Percentiles rank a stretch among this genome's conserved stretches.
These are phyloP conservation scores for Nannizziopsis barbatae DNA, from an alignment of 2,329 filamentous ascomycete species.

Conservation along the genomic window DNA sequence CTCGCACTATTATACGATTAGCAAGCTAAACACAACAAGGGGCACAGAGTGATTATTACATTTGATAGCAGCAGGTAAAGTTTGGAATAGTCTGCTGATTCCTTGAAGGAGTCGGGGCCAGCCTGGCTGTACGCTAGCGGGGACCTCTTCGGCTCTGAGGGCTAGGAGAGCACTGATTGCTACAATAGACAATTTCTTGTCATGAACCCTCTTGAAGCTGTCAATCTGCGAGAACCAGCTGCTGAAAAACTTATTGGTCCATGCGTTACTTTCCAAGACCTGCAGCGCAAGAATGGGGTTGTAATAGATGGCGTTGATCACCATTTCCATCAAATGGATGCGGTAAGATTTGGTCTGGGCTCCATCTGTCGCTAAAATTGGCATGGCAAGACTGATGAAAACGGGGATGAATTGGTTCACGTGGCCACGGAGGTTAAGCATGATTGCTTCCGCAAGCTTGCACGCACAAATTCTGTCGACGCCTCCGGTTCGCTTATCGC, in stretches of 20 bases:
- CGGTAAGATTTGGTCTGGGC: slow-evolving; percentile 85
- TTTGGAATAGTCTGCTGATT: slow-evolving; percentile 82
- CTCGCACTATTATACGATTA: slow-evolving; percentile 51
- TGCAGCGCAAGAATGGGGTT: slow-evolving; percentile 76
- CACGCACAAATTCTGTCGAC: slow-evolving; percentile 94
- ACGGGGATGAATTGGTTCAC: slow-evolving; percentile 80
- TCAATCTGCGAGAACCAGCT: slow-evolving; percentile 96
- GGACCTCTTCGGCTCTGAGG: slow-evolving; percentile 68
- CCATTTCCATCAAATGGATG: slow-evolving; percentile 96
- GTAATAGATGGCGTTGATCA: slow-evolving; percentile 97
- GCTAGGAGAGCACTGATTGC: slow-evolving; percentile 80
- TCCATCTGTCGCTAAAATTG: slow-evolving; percentile 58
- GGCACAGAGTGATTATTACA: slow-evolving; percentile 41
- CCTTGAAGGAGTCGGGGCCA: slow-evolving; percentile 88
- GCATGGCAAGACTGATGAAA: slow-evolving; percentile 85
- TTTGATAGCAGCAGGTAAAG: slow-evolving; percentile 74
- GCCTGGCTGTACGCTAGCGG: slow-evolving; percentile 82
- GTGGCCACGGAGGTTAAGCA: slow-evolving; percentile 82
- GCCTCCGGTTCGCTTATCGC: slow-evolving; percentile 79
- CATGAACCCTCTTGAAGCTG: slow-evolving; percentile 83
- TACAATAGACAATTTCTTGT: slow-evolving; percentile 96
- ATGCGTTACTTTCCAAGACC: slow-evolving; percentile 77
- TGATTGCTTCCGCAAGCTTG: slow-evolving; percentile 92
- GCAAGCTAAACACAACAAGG: not conserved
- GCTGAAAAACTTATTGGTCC: slow-evolving; percentile 99